Percentiles rank a stretch among this genome's conserved stretches.
These are phyloP conservation scores for Westerdykella aurantiaca DNA, from an alignment of 2,329 filamentous ascomycete genomes.

Conservation along the genomic window DNA sequence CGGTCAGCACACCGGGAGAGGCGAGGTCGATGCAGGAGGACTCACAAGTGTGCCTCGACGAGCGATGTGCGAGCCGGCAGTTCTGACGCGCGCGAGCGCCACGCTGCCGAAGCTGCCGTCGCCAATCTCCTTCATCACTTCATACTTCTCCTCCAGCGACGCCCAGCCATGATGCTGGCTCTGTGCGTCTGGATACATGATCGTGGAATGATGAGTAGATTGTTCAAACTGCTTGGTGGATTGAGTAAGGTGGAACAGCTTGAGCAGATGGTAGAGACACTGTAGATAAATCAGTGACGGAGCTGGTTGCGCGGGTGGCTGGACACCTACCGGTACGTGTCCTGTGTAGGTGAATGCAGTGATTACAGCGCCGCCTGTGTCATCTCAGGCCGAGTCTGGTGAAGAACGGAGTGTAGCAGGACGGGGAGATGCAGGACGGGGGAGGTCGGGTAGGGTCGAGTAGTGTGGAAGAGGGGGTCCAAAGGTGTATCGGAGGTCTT, in stretches of 20 bases:
- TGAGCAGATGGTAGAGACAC: not conserved
- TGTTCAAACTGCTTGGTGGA: not conserved
- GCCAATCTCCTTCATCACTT: constrained; percentile 95
- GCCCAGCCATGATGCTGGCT: constrained; percentile 62
- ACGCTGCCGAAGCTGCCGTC: constrained; percentile 99
- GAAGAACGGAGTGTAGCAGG: constrained; percentile 6
- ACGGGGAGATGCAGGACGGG: constrained; percentile 11
- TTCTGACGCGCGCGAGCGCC: constrained; percentile 82
- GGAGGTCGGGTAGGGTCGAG: constrained; percentile 17
- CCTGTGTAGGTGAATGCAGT: not conserved
- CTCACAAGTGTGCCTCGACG: constrained; percentile 84
- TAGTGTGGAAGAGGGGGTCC: constrained; percentile 19
- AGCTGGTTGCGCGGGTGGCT: not conserved
- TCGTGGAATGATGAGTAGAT: constrained; percentile 30
- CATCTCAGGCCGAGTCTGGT: constrained; percentile 26
- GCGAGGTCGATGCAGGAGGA: constrained; percentile 35
- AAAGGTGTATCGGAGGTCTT: constrained; percentile 33
- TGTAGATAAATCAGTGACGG: not conserved
- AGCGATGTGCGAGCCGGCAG: constrained; percentile 81
- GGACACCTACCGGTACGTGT: not conserved
- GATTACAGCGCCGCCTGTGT: constrained; percentile 18
- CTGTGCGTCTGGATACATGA: constrained; percentile 71
- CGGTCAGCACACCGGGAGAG: constrained; percentile 13
- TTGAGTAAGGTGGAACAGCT: not conserved
- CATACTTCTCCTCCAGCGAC: constrained; percentile 85